Conservation (phyloP, 768 basidiomycete genomes). For the Xerocomellus amylosporus region DNA sequence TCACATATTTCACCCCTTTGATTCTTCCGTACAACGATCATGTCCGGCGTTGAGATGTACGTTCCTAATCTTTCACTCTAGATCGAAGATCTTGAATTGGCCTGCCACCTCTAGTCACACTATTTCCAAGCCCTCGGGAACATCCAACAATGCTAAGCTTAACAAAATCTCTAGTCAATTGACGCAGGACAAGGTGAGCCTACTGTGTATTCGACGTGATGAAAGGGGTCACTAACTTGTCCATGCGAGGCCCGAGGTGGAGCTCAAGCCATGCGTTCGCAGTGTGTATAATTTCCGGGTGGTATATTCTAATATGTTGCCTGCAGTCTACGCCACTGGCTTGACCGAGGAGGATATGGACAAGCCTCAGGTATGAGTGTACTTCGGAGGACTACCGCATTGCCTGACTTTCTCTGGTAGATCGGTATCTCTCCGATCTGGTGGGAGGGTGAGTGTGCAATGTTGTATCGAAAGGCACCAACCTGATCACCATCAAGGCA, state of each 20-base stretch:
- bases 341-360: conserved; percentile 77
- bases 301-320: not conserved
- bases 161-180: conserved; percentile 74
- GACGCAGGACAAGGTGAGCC: conserved; percentile 72
- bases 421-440: conserved; percentile 87
- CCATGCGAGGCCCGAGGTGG: conserved; percentile 55
- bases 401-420: conserved; percentile 35
- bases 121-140: conserved; percentile 20
- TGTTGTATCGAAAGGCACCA: not conserved
- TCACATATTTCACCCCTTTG: not conserved
- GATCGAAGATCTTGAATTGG: not conserved
- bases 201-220: not conserved
- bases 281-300: conserved; percentile 1
- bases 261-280: conserved; percentile 83
- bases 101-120: conserved; percentile 14
- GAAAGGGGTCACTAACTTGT: not conserved
- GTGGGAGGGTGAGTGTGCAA: conserved; percentile 71
- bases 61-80: conserved; percentile 16
- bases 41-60: conserved; percentile 65
- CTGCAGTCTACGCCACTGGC: conserved; percentile 69
- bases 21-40: conserved; percentile 25
- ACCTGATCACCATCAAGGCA: conserved; percentile 45
- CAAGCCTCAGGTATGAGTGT: conserved; percentile 66
- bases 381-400: not conserved
- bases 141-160: conserved; percentile 44